Evolutionary conservation across 139 green algal genomes (phyloP), one percentile per base, ranked within the genome.

Genomic region (Auxenochlorella protothecoides): DNA sequence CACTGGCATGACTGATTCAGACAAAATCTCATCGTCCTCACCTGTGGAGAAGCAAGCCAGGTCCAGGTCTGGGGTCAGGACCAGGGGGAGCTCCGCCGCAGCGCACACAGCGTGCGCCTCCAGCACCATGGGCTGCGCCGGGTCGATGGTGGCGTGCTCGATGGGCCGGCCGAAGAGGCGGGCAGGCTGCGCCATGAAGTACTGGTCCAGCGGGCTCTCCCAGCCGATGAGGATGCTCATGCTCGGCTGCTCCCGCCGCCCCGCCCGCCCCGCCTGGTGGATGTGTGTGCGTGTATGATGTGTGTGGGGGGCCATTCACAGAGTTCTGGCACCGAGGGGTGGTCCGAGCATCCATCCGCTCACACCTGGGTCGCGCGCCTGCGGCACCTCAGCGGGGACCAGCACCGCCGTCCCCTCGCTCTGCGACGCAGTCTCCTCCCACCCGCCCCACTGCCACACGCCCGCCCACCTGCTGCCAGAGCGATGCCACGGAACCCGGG

Each of bases 131-230:
- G 67, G 16, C 72, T 96, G 96, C 67, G 65, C 10, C 3, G 85
- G 64, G 74, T 97, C 92, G 12, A 96, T 68, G 74, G 86, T 83
- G n/a, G 87, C 88, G 7, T 59, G 57, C 85, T 97, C 93, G 14
- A 97, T 86, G 15, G 84, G 65, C 15, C 86, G 68, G 2, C 66
- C 69, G 70, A 98, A 96, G 5, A 98, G 87, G 53, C 80, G 68
- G 7, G 81, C 65, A 13, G 92, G 92, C 68, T 91, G 74, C 6
- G 65, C 68, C 89, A 97, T 92, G 78, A 96, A 97, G 86, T 93
- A 92, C 68, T 77, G 94, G 80, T 98, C 94, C 77, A 97, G 77
- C 3, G 94, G 92, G 0, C 86, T 81, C 65, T 97, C 91, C 80
- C 93, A 97, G 4, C 79, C 92, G 54, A 98, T 81, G 78, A 91